Base-by-base conservation (phyloP, 257 asterid species). In the Solanum clarkiae region DNA sequence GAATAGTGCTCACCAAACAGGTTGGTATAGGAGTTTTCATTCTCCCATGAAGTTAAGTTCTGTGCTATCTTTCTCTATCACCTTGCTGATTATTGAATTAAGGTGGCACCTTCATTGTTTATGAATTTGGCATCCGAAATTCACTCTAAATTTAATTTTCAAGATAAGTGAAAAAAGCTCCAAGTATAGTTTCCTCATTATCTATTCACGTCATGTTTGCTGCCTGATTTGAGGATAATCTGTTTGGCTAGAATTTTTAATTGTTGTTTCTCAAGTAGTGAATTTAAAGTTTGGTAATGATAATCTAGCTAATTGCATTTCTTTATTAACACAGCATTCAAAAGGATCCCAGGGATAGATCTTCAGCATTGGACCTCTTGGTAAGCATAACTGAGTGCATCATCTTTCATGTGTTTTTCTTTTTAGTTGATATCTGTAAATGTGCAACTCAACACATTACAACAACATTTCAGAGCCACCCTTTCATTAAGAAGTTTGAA, bases 401-500 rank as follows among this genome's bases (percentile, higher is more conserved):
- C 20, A 49, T 59, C 53, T 54, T 18, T 26, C 44, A 53, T 29
- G n/a, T 60, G 63, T 71, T 49, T 53, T 36, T 72, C 74, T 42
- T 45, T 57, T 80, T 60, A 54, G 32, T 60, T 4, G 20, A 53
- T 29, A 44, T 32, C 68, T 24, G 32, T 26, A 57, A 55, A 1
- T 44, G 55, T 63, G 20, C 51, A 51, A 70, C 81, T 86, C 26
- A 85, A 55, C 65, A 42, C 63, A 22, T 80, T 47, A 14, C 15
- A 18, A 36, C 62, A 75, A 59, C 74, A 51, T 82, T 44, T 82
- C 97, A 96, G 99, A 90, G 92, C 87, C 99, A 89, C 79, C 94
- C 97, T 45, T 97, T 95, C 91, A 90, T 97, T 93, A 88, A 94
- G 93, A 97, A 97, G 87, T 97, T 97, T 53, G 98, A 97, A 89